Evolutionary conservation across 2,329 filamentous ascomycete species (phyloP).

Genomic region (Xylariaceae sp.): DNA sequence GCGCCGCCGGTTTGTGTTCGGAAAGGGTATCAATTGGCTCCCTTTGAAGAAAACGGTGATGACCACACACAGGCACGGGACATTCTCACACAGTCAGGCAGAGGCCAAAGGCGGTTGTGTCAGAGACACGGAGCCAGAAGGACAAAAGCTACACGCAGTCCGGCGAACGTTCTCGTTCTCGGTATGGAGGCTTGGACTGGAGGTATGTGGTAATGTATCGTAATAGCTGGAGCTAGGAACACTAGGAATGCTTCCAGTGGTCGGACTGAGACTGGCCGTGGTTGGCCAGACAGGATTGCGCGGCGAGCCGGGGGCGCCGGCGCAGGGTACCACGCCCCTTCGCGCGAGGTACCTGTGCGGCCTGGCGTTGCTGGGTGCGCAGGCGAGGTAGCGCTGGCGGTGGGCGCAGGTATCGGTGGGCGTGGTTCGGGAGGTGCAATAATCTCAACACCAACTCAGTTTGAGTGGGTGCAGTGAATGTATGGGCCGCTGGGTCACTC

Average conservation of each 20-base stretch:
- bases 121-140: not conserved
- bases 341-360: too few species aligned
- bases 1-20: slow-evolving; percentile 1
- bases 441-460: too few species aligned
- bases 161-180: slow-evolving; percentile 18
- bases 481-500: too few species aligned
- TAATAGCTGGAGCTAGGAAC: not conserved
- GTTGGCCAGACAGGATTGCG: too few species aligned
- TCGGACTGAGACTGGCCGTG: slow-evolving; percentile 12
- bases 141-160: slow-evolving; percentile 18
- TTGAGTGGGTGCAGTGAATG: too few species aligned
- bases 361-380: too few species aligned
- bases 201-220: slow-evolving; percentile 15
- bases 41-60: slow-evolving; percentile 4
- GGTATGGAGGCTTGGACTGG: slow-evolving; percentile 17
- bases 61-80: slow-evolving; percentile 18
- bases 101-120: slow-evolving; percentile 1
- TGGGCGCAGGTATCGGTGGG: too few species aligned
- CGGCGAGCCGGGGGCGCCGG: too few species aligned
- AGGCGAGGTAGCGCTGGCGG: too few species aligned
- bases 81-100: slow-evolving; percentile 22
- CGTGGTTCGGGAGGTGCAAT: too few species aligned
- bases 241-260: slow-evolving; percentile 3
- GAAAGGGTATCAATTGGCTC: slow-evolving; percentile 22
- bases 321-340: too few species aligned